A percentile compares a stretch with the other conserved stretches of the same genome.
Evolutionary conservation across 1,139 yeast genomes (phyloP).

Genomic region (Geotrichum candidum): DNA sequence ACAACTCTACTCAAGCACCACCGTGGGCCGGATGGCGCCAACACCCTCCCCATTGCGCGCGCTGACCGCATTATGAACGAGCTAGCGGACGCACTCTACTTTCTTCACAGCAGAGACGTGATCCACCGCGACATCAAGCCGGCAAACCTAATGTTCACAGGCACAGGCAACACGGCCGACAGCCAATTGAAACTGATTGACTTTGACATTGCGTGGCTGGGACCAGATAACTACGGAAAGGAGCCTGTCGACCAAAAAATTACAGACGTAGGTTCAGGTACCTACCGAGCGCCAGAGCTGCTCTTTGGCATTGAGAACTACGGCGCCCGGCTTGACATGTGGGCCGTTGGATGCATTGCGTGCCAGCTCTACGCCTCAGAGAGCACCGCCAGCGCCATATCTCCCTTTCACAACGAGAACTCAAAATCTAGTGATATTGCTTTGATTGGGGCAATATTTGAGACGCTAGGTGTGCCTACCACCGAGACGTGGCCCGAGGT

Average conservation of each 20-base stretch:
- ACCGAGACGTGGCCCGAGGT: slow-evolving; percentile 45
- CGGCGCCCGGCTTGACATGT: slow-evolving; percentile 60
- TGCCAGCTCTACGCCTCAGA: slow-evolving; percentile 43
- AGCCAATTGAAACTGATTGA: slow-evolving; percentile 45
- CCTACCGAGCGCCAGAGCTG: slow-evolving; percentile 80
- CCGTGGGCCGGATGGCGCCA: slow-evolving; percentile 32
- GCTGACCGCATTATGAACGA: slow-evolving; percentile 39
- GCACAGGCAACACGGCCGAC: slow-evolving; percentile 23
- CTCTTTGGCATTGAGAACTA: slow-evolving; percentile 66
- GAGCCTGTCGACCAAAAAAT: slow-evolving; percentile 49
- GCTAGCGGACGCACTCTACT: slow-evolving; percentile 45
- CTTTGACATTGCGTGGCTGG: slow-evolving; percentile 66
- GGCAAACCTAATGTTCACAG: slow-evolving; percentile 57
- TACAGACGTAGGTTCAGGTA: slow-evolving; percentile 68
- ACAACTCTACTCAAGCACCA: slow-evolving; percentile 32
- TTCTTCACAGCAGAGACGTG: slow-evolving; percentile 52
- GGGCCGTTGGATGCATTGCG: slow-evolving; percentile 71
- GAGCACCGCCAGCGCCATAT: background rate
- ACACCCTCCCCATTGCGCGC: slow-evolving; percentile 29
- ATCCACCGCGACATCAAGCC: slow-evolving; percentile 90
- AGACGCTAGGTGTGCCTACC: slow-evolving; percentile 64
- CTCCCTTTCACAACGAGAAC: slow-evolving; percentile 22
- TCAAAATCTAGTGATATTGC: slow-evolving; percentile 52
- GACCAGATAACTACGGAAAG: slow-evolving; percentile 37
- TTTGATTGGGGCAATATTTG: slow-evolving; percentile 56